These are phyloP conservation scores for Phylloporus sp. DNA, from an alignment of 768 basidiomycete species.

Conservation along the genomic window DNA sequence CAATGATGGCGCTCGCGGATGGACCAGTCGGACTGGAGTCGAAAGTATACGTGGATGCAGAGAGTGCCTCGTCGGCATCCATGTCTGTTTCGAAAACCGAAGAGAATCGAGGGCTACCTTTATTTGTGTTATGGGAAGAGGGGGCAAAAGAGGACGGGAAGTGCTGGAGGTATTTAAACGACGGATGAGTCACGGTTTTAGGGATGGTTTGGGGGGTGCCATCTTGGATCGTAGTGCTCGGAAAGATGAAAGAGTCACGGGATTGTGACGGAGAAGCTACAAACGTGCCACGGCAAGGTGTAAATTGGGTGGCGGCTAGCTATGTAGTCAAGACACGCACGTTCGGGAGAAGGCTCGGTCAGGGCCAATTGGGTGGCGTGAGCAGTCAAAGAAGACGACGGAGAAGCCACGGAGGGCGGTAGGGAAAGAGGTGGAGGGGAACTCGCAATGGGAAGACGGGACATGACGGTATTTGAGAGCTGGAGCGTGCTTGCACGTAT, in stretches of 20 bases:
- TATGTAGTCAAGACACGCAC: conserved; percentile 16
- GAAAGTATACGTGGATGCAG: conserved; percentile 28
- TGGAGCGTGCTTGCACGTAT: conserved; percentile 68
- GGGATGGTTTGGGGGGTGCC: conserved; percentile 23
- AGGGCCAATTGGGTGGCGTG: conserved; percentile 15
- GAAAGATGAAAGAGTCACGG: conserved; percentile 41
- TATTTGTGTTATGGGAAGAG: conserved; percentile 18
- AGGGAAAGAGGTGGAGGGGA: conserved; percentile 2
- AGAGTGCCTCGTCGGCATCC: conserved; percentile 25
- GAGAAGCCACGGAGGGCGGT: not conserved
- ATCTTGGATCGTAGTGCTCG: conserved; percentile 22
- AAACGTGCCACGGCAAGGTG: conserved; percentile 20
- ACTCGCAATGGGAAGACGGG: conserved; percentile 5
- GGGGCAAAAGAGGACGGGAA: conserved; percentile 25
- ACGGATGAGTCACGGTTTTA: conserved; percentile 5
- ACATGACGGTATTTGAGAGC: conserved; percentile 48
- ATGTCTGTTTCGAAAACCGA: conserved; percentile 21
- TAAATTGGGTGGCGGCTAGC: conserved; percentile 8
- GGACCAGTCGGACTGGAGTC: conserved; percentile 15
- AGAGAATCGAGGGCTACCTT: conserved; percentile 25
- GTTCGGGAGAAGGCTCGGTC: conserved; percentile 22
- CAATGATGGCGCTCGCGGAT: conserved; percentile 1
- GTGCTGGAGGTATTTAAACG: conserved; percentile 15
- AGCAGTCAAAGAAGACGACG: conserved; percentile 1
- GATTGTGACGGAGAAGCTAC: conserved; percentile 21